phyloP scores from a whole-genome alignment of 2,329 filamentous ascomycete genomes.

The Fusarium sp. region DNA sequence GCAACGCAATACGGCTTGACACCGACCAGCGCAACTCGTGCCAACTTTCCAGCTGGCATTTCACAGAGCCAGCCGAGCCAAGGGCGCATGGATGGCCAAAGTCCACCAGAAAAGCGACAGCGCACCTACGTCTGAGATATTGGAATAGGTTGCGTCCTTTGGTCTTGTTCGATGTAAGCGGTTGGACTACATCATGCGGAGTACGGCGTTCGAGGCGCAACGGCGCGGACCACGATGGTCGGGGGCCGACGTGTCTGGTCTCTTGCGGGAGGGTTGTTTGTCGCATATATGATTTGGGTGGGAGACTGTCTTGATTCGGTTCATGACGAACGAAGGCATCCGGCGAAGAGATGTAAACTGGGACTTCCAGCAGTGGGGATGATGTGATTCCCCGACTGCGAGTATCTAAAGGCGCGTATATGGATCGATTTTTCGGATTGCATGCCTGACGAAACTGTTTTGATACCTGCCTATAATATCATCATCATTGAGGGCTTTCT shows the following conservation, averaged over 20 bases:
- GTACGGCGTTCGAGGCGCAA: conserved; percentile 46
- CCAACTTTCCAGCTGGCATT: conserved; percentile 46
- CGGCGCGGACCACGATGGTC: conserved; percentile 23
- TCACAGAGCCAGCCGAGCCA: conserved; percentile 41
- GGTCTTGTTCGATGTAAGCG: conserved; percentile 34
- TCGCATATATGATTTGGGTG: conserved; percentile 36
- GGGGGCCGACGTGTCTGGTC: conserved; percentile 21
- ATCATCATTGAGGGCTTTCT: conserved; percentile 30
- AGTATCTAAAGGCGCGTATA: conserved; percentile 32
- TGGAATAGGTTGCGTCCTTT: conserved; percentile 10
- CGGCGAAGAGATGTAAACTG: conserved; percentile 23
- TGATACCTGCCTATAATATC: conserved; percentile 50
- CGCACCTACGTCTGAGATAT: conserved; percentile 52
- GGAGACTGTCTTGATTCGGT: conserved; percentile 27
- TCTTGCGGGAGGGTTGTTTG: conserved; percentile 20
- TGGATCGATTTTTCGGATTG: conserved; percentile 32
- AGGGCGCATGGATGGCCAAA: conserved; percentile 58
- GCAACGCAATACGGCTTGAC: conserved; percentile 57
- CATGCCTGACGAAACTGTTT: conserved; percentile 44
- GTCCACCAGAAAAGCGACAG: conserved; percentile 68
- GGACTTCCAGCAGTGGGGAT: conserved; percentile 20
- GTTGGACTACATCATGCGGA: conserved; percentile 39
- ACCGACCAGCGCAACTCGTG: conserved; percentile 50
- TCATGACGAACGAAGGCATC: conserved; percentile 35
- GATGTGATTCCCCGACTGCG: conserved; percentile 20